Conservation (phyloP, 164 flowering plant genomes). For the Tetrastigma voinierianum region DNA sequence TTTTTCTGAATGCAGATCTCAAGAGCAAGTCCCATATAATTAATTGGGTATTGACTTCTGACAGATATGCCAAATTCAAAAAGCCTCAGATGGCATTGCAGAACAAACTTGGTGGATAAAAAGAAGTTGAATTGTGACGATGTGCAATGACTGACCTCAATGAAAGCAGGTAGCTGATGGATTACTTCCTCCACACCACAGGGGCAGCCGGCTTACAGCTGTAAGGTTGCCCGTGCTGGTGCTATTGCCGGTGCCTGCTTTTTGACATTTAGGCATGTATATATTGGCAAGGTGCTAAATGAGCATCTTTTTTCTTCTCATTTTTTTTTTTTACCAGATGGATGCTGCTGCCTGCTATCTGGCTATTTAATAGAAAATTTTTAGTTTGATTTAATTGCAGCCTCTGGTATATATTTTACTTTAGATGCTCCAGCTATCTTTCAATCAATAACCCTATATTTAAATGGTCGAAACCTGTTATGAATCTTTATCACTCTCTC, state of each 20-base stretch:
- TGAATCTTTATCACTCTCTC: too few species aligned
- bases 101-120: not conserved
- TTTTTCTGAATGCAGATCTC: constrained; percentile 35
- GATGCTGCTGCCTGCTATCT: not conserved
- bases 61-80: not conserved
- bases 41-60: not conserved
- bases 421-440: too few species aligned
- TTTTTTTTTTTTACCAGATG: not conserved
- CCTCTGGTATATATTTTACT: too few species aligned
- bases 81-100: not conserved
- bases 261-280: constrained; percentile 9
- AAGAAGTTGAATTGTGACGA: not conserved
- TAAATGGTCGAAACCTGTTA: too few species aligned
- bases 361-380: too few species aligned
- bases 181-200: too few species aligned
- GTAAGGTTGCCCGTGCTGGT: constrained; percentile 14
- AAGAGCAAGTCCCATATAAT: constrained; percentile 50
- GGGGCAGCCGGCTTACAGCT: constrained; percentile 8
- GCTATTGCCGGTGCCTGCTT: constrained; percentile 7
- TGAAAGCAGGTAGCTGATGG: constrained; percentile 12
- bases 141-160: not conserved
- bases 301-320: not conserved
- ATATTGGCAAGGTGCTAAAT: constrained; percentile 6
- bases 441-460: too few species aligned
- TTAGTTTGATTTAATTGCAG: too few species aligned